phyloP scores from a whole-genome alignment of 352 stramenopile genomes.

The Phytophthora gonapodyides region DNA sequence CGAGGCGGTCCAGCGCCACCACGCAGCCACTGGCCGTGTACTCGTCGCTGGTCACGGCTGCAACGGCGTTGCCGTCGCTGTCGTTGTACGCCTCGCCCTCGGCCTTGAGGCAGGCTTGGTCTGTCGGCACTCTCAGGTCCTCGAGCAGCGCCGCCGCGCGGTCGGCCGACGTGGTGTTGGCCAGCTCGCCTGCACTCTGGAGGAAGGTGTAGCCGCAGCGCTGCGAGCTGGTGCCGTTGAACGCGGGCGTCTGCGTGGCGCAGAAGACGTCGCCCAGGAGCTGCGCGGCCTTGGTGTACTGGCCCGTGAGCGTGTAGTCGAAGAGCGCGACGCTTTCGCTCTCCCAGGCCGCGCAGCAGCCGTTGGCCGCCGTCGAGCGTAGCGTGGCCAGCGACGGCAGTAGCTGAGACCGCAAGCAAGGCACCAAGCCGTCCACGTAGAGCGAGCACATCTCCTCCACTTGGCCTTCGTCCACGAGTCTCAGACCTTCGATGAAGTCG shows the following conservation, averaged over 20 bases:
- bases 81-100: conserved; percentile 56
- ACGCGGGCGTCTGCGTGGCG: conserved; percentile 51
- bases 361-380: conserved; percentile 45
- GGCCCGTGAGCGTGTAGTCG: conserved; percentile 64
- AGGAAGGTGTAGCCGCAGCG: conserved; percentile 59
- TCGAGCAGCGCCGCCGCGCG: conserved; percentile 45
- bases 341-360: conserved; percentile 63
- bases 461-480: conserved; percentile 35
- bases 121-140: conserved; percentile 54
- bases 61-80: conserved; percentile 37
- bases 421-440: conserved; percentile 50
- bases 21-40: conserved; percentile 51
- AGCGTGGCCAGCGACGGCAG: conserved; percentile 58
- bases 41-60: conserved; percentile 22
- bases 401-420: conserved; percentile 56
- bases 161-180: conserved; percentile 41
- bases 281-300: conserved; percentile 60
- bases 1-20: conserved; percentile 49
- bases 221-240: conserved; percentile 44
- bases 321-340: conserved; percentile 44
- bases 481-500: conserved; percentile 27
- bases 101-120: conserved; percentile 56
- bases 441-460: conserved; percentile 58
- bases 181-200: conserved; percentile 33
- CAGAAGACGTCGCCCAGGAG: conserved; percentile 59